Evolutionary conservation across 1,284 basidiomycete species (phyloP), one percentile per base, ranked within the genome.

Genomic region (Ustilago loliicola): DNA sequence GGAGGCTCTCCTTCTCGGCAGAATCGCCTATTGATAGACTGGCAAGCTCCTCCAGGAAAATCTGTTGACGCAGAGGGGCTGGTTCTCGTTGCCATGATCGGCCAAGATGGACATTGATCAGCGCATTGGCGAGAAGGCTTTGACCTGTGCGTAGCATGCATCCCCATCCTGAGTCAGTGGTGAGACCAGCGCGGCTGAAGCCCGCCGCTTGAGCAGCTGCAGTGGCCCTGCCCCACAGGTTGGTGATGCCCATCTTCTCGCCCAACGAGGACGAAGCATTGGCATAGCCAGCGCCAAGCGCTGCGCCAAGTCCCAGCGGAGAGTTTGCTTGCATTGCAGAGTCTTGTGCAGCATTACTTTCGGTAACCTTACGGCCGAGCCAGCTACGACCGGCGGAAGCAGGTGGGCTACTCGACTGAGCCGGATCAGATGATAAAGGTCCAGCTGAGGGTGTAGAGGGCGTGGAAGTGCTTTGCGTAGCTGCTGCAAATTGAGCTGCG

Each of bases 111-210:
- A 93, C 87, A 84, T 93, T 91, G 17, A 96, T 87, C 25, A 98
- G 88, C 0, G 95, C 91, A 80, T 96, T 98, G 5, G 95, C 96
- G 19, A 99, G 89, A 72, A 99, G 85, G 80, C 93, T 94, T 88
- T 98, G 96, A 0, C 95, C 96, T 0, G 96, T 98, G 27, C 96
- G 88, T 30, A 98, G 87, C 96, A 99, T 98, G 87, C 96, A 99
- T 0, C 96, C 96, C 96, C 96, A 99, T 0, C 96, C 96, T 0
- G 94, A 89, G 88, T 99, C 96, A 77, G 91, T 93, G n/a, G 92
- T 94, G 90, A 94, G 92, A 0, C 92, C 93, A n/a, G 61, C 57
- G 5, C 71, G 74, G 32, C 76, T 74, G 59, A 78, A 78, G 7
- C 82, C 82, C 15, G 78, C 78, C 9, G 81, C 79, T 51, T 82